Conservation (phyloP, 768 basidiomycete genomes). For the Rossbeevera mucosa region DNA sequence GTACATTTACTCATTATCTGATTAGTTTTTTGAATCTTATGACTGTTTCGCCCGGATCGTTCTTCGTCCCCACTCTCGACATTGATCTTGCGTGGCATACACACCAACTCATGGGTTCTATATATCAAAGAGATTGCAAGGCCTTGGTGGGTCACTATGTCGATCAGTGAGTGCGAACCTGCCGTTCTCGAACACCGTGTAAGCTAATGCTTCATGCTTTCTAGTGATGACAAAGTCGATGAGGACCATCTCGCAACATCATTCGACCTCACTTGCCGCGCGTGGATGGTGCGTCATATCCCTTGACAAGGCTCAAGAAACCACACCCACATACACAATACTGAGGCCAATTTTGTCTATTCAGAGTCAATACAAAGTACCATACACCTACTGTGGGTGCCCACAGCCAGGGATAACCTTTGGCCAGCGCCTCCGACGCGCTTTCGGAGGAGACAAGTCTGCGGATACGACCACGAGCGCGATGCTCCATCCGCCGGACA, state of each 20-base stretch:
- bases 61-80: conserved; percentile 59
- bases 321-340: neutral
- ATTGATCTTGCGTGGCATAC: conserved; percentile 74
- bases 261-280: conserved; percentile 48
- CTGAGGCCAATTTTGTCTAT: neutral
- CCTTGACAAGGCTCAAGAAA: neutral
- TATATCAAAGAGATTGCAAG: conserved; percentile 42
- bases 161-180: conserved; percentile 43
- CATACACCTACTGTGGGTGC: conserved; percentile 59
- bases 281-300: conserved; percentile 39
- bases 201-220: too few relatives aligned
- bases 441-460: conserved; percentile 1
- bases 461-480: conserved; percentile 6
- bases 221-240: conserved; percentile 50
- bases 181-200: neutral
- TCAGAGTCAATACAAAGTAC: conserved; percentile 44
- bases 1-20: neutral
- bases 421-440: conserved; percentile 38
- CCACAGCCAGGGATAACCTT: conserved; percentile 43
- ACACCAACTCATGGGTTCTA: conserved; percentile 48
- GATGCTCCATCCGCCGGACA: conserved; percentile 30
- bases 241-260: conserved; percentile 40
- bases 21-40: conserved; percentile 49
- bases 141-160: conserved; percentile 41
- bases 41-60: conserved; percentile 37